Base-by-base conservation (phyloP, 2,329 filamentous ascomycete genomes). In the Exophiala dermatitidis region DNA sequence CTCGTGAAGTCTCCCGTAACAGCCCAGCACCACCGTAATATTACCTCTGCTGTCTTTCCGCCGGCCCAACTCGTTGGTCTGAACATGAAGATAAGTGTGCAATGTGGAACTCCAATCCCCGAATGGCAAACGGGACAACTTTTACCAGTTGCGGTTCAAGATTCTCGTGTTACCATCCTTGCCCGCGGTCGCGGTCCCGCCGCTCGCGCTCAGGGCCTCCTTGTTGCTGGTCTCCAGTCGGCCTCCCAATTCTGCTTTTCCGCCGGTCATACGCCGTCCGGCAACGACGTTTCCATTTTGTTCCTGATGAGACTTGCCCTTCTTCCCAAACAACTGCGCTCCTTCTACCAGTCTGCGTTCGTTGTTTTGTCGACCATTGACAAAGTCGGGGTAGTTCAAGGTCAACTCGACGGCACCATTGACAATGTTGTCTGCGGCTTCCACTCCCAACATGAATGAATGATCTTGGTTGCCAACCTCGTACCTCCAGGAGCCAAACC, bases 401-500 rank as follows among this genome's bases (percentile, higher is more conserved):
- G 90, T 95, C 67, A 95, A 76, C 79, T 96, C 90, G 43, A 90
- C 86, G 36, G 88, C 85, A 62, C 90, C 90, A 71, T 85, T 90
- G 72, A 90, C 82, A 67, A 95, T 88, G 75, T 88, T 83, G 75
- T 96, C 90, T 37, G 83, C 90, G 46, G 90, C 90, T 75, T 96
- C 90, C 19, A 95, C 90, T 69, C 90, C 90, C 59, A 95, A 78
- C 90, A 96, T 96, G 74, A 96, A 96, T 29, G 86, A 91, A 80
- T 96, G 90, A 74, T 96, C 90, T 79, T 95, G 90, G 81, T 95
- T 95, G 68, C 89, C 90, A 62, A 87, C 88, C 75, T 98, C 93
- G 77, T 98, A 98, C 69, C 89, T 82, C 93, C 93, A 98, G 78
- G 86, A 91, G 66, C 93, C 93, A 74, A 98, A 98, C 60, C 93